These are phyloP conservation scores for Aspergillus sp. DNA, from an alignment of 2,329 filamentous ascomycete species.

Conservation along the genomic window DNA sequence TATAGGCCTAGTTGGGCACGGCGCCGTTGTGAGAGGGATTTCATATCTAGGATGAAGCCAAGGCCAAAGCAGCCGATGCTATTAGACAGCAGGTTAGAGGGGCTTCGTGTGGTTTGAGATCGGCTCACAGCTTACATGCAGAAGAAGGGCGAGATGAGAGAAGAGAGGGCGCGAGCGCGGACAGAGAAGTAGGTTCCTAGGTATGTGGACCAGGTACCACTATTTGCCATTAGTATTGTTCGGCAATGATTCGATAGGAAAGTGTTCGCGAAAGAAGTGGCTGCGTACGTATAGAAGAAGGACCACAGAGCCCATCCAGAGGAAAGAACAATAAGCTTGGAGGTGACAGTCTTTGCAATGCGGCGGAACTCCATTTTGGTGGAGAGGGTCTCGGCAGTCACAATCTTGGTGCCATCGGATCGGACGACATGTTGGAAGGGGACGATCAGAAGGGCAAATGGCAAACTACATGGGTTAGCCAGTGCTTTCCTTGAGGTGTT, in stretches of 20 bases:
- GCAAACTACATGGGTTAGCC: constrained; percentile 33
- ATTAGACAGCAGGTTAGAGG: too few relatives aligned
- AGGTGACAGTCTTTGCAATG: constrained; percentile 46
- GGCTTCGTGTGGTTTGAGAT: too few relatives aligned
- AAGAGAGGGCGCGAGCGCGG: constrained; percentile 51
- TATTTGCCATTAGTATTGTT: constrained; percentile 17
- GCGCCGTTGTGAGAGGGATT: constrained; percentile 47
- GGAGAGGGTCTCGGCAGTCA: constrained; percentile 47
- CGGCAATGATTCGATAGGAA: background rate
- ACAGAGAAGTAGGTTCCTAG: constrained; percentile 52
- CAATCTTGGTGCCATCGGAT: constrained; percentile 51
- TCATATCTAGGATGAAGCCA: constrained; percentile 52
- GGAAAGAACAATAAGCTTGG: constrained; percentile 46
- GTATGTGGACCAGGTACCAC: constrained; percentile 54
- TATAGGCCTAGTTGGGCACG: constrained; percentile 54
- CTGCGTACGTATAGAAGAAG: constrained; percentile 48
- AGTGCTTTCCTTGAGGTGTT: too few relatives aligned
- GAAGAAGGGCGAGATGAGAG: constrained; percentile 54
- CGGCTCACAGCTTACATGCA: constrained; percentile 45
- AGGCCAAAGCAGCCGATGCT: constrained; percentile 55
- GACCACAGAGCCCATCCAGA: constrained; percentile 53
- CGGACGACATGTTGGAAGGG: constrained; percentile 53
- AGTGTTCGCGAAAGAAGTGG: background rate
- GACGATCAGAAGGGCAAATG: constrained; percentile 52
- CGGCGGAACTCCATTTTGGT: constrained; percentile 48